These are phyloP conservation scores for Vaccinium macrocarpon DNA, from an alignment of 148 eudicot species.

Conservation along the genomic window DNA sequence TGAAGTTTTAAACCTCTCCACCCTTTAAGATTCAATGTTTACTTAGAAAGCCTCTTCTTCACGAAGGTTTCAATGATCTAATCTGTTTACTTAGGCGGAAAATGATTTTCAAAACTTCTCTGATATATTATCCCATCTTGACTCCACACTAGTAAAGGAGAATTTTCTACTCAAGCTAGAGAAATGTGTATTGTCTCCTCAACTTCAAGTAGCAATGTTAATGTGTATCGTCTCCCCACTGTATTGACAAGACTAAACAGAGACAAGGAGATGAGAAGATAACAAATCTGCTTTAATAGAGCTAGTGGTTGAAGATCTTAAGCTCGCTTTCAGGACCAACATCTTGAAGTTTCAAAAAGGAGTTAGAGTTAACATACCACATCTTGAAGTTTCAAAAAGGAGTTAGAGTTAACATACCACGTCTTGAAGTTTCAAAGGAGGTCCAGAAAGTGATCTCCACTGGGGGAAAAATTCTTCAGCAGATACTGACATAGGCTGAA, in stretches of 20 bases:
- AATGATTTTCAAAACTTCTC: background rate
- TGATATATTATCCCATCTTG: background rate
- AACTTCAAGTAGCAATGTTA: background rate
- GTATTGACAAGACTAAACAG: background rate
- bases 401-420: slow-evolving; percentile 59
- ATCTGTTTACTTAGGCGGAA: background rate
- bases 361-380: slow-evolving; percentile 59
- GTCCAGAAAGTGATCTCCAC: slow-evolving; percentile 97
- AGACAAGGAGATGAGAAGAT: background rate
- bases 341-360: slow-evolving; percentile 34
- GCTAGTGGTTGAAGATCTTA: background rate
- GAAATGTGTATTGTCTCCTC: background rate
- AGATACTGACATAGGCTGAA: slow-evolving; percentile 80
- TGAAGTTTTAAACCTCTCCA: background rate
- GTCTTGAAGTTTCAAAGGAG: slow-evolving; percentile 97
- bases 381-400: slow-evolving; percentile 93
- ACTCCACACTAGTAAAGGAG: background rate
- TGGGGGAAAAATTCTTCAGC: slow-evolving; percentile 93
- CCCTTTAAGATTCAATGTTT: background rate
- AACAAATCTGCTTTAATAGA: background rate
- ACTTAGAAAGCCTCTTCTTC: background rate
- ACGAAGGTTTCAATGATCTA: background rate
- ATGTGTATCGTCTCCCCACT: background rate
- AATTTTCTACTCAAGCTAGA: background rate
- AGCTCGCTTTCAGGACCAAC: background rate